Evolutionary conservation across 768 basidiomycete genomes (phyloP).

Genomic region (Pleurotus sapidus): DNA sequence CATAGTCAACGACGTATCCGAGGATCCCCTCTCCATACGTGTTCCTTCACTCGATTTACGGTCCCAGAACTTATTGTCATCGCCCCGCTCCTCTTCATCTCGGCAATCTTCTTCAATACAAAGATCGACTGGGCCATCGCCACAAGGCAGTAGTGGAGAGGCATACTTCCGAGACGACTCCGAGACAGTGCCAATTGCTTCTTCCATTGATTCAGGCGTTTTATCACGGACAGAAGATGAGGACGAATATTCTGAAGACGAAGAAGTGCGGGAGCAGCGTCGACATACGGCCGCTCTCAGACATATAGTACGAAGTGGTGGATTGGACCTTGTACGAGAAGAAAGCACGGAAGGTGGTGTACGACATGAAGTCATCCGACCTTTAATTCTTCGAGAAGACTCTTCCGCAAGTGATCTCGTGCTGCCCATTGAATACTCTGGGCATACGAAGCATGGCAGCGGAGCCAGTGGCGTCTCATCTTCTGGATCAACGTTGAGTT

Average conservation of each 20-base stretch:
- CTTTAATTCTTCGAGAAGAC: conserved; percentile 1
- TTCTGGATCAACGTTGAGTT: not conserved
- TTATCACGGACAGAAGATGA: not conserved
- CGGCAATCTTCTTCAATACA: not conserved
- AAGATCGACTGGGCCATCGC: not conserved
- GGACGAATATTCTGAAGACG: not conserved
- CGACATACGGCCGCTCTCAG: not conserved
- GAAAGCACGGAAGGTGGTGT: conserved; percentile 7
- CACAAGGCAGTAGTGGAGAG: not conserved
- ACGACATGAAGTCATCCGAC: conserved; percentile 3
- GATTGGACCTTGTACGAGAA: conserved; percentile 3
- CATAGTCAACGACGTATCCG: conserved; percentile 7
- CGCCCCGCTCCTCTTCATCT: not conserved
- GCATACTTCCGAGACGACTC: not conserved
- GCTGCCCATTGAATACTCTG: not conserved
- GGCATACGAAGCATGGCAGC: not conserved
- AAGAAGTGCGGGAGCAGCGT: not conserved
- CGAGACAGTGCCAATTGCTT: conserved; percentile 4
- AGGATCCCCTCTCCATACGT: not conserved
- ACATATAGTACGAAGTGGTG: not conserved
- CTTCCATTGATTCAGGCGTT: conserved; percentile 2
- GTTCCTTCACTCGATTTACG: not conserved
- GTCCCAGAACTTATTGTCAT: not conserved
- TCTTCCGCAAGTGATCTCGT: conserved; percentile 5
- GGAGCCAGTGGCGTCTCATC: conserved; percentile 1